Evolutionary conservation across 23 red algal species (phyloP).

Genomic region (Pyropia yezoensis): DNA sequence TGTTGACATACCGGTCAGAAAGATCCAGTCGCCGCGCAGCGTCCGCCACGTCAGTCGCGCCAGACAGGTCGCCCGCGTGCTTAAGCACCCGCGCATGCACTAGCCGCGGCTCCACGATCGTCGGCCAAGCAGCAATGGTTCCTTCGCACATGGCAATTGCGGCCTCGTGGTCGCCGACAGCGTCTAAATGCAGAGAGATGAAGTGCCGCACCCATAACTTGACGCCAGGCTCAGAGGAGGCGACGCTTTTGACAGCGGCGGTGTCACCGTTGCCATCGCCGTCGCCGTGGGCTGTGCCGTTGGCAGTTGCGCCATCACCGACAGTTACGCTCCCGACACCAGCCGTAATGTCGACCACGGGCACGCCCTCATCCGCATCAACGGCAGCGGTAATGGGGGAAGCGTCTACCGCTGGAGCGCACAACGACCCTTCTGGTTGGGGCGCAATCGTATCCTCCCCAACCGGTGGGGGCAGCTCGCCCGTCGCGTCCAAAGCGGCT

Average conservation of each 20-base stretch:
- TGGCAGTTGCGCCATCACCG: too few species aligned
- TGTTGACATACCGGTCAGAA: slow-evolving; percentile 85
- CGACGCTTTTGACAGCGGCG: background rate
- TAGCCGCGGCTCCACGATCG: slow-evolving; percentile 53
- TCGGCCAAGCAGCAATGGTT: slow-evolving; percentile 49
- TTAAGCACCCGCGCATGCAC: slow-evolving; percentile 73
- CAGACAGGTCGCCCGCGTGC: slow-evolving; percentile 57
- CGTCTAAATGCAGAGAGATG: slow-evolving; percentile 76
- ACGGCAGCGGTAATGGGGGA: too few species aligned
- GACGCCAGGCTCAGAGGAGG: background rate
- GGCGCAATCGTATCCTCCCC: background rate
- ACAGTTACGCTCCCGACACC: too few species aligned
- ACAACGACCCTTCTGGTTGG: background rate
- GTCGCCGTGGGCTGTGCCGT: too few species aligned
- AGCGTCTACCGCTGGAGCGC: too few species aligned
- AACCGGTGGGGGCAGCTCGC: too few species aligned
- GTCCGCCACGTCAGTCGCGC: slow-evolving; percentile 49
- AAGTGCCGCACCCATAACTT: slow-evolving; percentile 69
- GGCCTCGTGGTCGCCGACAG: slow-evolving; percentile 25
- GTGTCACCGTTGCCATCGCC: background rate
- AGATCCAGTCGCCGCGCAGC: slow-evolving; percentile 75
- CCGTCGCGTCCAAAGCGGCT: too few species aligned
- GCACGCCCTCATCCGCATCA: too few species aligned
- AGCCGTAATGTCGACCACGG: too few species aligned
- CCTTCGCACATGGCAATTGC: slow-evolving; percentile 42